Conservation (phyloP, 305 asterid genomes). For the Fraxinus dipetala region DNA sequence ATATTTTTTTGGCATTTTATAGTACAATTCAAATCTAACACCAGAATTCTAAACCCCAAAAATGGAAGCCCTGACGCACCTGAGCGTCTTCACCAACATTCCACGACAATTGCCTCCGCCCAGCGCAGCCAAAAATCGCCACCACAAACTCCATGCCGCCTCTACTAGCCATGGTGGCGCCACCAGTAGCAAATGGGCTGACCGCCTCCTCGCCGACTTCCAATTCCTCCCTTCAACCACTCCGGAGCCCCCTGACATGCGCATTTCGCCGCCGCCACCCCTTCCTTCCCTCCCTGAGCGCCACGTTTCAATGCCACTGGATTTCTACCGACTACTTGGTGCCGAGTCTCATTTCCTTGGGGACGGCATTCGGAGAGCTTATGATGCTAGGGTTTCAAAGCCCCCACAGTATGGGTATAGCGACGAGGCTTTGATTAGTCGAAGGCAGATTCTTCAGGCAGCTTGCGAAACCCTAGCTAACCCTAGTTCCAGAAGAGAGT, state of each 20-base stretch:
- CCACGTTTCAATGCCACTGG: conserved; percentile 69
- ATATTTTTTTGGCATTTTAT: not conserved
- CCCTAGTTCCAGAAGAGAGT: conserved; percentile 75
- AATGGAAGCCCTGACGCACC: conserved; percentile 61
- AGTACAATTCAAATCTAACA: not conserved
- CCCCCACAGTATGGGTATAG: conserved; percentile 88
- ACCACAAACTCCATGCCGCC: conserved; percentile 43
- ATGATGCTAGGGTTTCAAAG: conserved; percentile 74
- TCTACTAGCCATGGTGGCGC: conserved; percentile 54
- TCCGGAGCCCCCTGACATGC: conserved; percentile 36
- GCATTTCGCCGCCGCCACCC: conserved; percentile 41
- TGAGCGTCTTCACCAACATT: conserved; percentile 44
- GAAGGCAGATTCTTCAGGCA: conserved; percentile 87
- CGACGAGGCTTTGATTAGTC: conserved; percentile 73
- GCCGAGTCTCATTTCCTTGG: conserved; percentile 93
- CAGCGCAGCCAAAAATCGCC: conserved; percentile 30
- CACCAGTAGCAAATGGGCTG: conserved; percentile 87
- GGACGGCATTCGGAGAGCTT: conserved; percentile 88
- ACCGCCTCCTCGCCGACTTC: conserved; percentile 88
- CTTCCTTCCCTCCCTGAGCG: conserved; percentile 73
- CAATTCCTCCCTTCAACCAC: conserved; percentile 72
- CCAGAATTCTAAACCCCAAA: conserved; percentile 12
- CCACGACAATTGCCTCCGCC: conserved; percentile 41
- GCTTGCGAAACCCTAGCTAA: conserved; percentile 85
- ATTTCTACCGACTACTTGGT: conserved; percentile 79